Evolutionary conservation across 2,329 filamentous ascomycete genomes (phyloP).

Genomic region (Trichophaea hybrida): DNA sequence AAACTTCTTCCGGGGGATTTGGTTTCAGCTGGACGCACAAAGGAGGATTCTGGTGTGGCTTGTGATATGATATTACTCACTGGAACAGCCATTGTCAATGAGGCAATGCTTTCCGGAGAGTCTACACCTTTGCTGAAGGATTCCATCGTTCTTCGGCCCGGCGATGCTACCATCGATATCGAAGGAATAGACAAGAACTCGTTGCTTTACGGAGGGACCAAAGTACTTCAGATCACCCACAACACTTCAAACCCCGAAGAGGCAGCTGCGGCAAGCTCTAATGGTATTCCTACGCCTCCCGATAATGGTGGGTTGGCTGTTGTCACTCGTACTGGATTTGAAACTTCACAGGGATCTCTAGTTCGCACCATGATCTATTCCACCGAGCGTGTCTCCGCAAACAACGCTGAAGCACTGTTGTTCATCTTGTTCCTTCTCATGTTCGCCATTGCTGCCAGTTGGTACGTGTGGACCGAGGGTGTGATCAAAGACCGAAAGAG

Average conservation of each 20-base stretch:
- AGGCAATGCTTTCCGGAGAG: conserved; percentile 97
- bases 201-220: conserved; percentile 93
- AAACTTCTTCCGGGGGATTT: conserved; percentile 74
- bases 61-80: conserved; percentile 95
- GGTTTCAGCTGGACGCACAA: conserved; percentile 81
- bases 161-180: conserved; percentile 63
- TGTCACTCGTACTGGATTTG: conserved; percentile 93
- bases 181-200: conserved; percentile 93
- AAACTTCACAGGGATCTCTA: conserved; percentile 93
- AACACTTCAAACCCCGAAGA: conserved; percentile 18
- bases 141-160: conserved; percentile 77
- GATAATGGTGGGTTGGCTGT: conserved; percentile 90
- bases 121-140: conserved; percentile 95
- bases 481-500: conserved; percentile 88
- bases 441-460: conserved; percentile 92
- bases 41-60: conserved; percentile 91
- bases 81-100: conserved; percentile 93
- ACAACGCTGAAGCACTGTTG: conserved; percentile 87
- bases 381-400: conserved; percentile 95
- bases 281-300: conserved; percentile 68
- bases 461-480: conserved; percentile 98
- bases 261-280: conserved; percentile 17
- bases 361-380: conserved; percentile 99
- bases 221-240: conserved; percentile 66
- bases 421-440: conserved; percentile 95